These are phyloP conservation scores for Pleurotus eryngii DNA, from an alignment of 768 basidiomycete species.

Conservation along the genomic window DNA sequence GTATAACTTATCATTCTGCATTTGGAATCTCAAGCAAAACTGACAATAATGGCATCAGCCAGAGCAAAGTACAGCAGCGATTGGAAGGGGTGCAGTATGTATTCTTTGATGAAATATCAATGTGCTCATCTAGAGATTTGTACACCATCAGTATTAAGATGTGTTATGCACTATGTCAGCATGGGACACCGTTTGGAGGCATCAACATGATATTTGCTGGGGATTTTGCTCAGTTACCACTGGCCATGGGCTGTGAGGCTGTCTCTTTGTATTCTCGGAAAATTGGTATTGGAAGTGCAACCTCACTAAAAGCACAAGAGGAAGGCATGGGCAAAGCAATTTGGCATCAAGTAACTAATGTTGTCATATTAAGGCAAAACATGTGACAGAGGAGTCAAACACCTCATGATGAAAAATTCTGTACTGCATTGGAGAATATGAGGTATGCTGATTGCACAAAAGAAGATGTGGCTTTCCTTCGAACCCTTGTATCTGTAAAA, in stretches of 20 bases:
- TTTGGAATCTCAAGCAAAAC: conserved; percentile 6
- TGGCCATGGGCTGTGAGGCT: conserved; percentile 14
- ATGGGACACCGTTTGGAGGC: conserved; percentile 28
- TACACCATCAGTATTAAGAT: conserved; percentile 26
- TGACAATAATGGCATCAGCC: not conserved
- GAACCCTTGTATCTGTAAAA: conserved; percentile 16
- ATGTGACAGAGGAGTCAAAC: conserved; percentile 22
- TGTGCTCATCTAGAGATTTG: conserved; percentile 31
- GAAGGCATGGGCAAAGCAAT: conserved; percentile 22
- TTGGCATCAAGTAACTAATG: conserved; percentile 9
- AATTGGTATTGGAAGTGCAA: conserved; percentile 3
- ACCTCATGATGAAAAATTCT: conserved; percentile 12
- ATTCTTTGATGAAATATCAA: conserved; percentile 40
- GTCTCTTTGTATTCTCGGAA: conserved; percentile 13
- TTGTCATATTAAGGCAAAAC: conserved; percentile 29
- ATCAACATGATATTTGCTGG: conserved; percentile 35
- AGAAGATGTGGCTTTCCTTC: conserved; percentile 32
- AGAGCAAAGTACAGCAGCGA: not conserved
- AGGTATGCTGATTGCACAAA: conserved; percentile 17
- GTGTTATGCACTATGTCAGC: conserved; percentile 12
- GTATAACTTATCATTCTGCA: conserved; percentile 23
- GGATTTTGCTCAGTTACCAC: conserved; percentile 34
- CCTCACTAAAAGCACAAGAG: conserved; percentile 10
- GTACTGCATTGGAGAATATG: conserved; percentile 15
- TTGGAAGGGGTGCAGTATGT: conserved; percentile 28